Evolutionary conservation across 2,329 filamentous ascomycete species (phyloP), one percentile per base, ranked within the genome.

Genomic region (Aspergillus jensenii): DNA sequence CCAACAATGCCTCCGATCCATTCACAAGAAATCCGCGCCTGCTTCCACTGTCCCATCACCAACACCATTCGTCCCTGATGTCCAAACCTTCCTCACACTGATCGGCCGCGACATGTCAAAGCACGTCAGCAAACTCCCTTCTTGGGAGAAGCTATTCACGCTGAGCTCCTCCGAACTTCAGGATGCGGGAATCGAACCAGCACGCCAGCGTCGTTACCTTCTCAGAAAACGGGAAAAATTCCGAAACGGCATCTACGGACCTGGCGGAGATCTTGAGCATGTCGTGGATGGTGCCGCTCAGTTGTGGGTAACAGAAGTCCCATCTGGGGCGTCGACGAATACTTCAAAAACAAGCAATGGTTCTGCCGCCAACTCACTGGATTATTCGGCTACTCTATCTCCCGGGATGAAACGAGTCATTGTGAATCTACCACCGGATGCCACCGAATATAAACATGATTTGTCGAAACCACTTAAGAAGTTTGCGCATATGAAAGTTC

Each of bases 111-210:
- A 88, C 67, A 86, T 97, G 68, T 87, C 84, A 69, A 86, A 89
- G 71, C 91, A 97, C 79, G 85, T 89, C 49, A 82, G 85, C 76
- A 98, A 98, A 76, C 91, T 99, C 67, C 87, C 90, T 2, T 88
- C 89, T 11, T 98, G 95, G 95, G 89, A 95, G 53, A 85, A 90
- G 6, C 86, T 99, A 46, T 98, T 98, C 82, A 87, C 87, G 46
- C 82, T 95, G 63, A 87, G 86, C 21, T 91, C 90, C 17, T 74
- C 82, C 45, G 87, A 98, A 76, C 82, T 99, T 64, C 87, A 87
- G 64, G 88, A 93, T 67, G 82, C 95, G 17, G 93, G 95, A 56
- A 83, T 98, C 62, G 93, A 98, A 73, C 91, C 92, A 14, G 84
- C 93, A 17, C 88, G 93, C 45, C 85, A 86, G 64, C 85, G 95